phyloP scores from a whole-genome alignment of 2,329 filamentous ascomycete genomes.

The Cryphonectria carpinicola region DNA sequence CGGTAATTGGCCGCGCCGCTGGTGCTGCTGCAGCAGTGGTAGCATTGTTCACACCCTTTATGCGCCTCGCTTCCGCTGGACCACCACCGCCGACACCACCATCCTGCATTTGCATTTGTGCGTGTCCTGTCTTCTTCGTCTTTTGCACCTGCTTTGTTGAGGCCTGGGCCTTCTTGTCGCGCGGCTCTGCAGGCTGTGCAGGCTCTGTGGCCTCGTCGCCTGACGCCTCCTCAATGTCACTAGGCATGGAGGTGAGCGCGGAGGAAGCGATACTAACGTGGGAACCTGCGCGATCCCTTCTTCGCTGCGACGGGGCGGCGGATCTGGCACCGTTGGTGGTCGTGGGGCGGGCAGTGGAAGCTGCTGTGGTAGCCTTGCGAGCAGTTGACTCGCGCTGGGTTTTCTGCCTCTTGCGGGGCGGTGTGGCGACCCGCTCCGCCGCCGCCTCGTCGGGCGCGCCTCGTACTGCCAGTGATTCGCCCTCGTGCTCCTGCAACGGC shows the following conservation, averaged over 20 bases:
- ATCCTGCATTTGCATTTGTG: conserved; percentile 13
- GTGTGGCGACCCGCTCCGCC: conserved; percentile 28
- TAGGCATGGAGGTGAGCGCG: conserved; percentile 39
- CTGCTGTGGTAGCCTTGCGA: conserved; percentile 21
- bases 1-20: conserved; percentile 27
- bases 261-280: conserved; percentile 38
- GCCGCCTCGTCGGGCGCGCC: conserved; percentile 20
- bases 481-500: conserved; percentile 5
- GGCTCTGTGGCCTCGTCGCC: conserved; percentile 24
- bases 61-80: background rate
- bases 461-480: background rate
- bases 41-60: conserved; percentile 8
- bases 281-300: conserved; percentile 34
- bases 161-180: background rate
- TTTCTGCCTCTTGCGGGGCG: conserved; percentile 31
- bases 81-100: background rate
- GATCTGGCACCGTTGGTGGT: conserved; percentile 32
- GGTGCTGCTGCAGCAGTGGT: conserved; percentile 13
- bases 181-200: conserved; percentile 7
- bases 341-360: conserved; percentile 29
- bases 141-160: conserved; percentile 5
- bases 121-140: background rate
- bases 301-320: conserved; percentile 33
- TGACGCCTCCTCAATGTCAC: conserved; percentile 20
- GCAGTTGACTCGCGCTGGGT: conserved; percentile 22